Evolutionary conservation across 192 early-diverging fungal genomes (phyloP).

Genomic region (Glomus cerebriforme): DNA sequence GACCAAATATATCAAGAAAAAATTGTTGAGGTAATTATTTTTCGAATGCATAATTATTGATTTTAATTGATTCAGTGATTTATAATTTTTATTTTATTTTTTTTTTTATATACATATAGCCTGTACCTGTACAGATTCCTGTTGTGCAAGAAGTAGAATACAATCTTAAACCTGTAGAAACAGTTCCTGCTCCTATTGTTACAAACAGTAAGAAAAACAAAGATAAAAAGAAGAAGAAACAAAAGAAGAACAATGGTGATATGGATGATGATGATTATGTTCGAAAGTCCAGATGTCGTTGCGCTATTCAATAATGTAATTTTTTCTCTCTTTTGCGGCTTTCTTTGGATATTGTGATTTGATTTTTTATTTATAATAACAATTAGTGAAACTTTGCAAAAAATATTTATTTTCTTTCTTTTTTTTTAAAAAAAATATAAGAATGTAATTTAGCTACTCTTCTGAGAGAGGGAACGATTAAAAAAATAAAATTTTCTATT

Average conservation of each 20-base stretch:
- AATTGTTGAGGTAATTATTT: neutral
- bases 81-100: too few species aligned
- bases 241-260: neutral
- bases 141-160: neutral
- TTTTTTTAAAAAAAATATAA: too few species aligned
- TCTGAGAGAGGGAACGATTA: neutral
- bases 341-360: neutral
- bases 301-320: constrained; percentile 14
- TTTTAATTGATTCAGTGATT: neutral
- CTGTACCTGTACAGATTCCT: neutral
- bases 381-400: too few species aligned
- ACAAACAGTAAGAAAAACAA: constrained; percentile 5
- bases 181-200: neutral
- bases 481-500: neutral
- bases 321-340: neutral
- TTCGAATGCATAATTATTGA: neutral
- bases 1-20: neutral
- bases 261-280: constrained; percentile 14
- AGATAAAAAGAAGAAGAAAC: constrained; percentile 16
- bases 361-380: neutral
- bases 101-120: neutral
- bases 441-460: too few species aligned
- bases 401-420: too few species aligned
- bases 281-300: constrained; percentile 18
- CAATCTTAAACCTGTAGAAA: neutral